phyloP scores from a whole-genome alignment of 805 yeast genomes.

The Candida glaebosa region DNA sequence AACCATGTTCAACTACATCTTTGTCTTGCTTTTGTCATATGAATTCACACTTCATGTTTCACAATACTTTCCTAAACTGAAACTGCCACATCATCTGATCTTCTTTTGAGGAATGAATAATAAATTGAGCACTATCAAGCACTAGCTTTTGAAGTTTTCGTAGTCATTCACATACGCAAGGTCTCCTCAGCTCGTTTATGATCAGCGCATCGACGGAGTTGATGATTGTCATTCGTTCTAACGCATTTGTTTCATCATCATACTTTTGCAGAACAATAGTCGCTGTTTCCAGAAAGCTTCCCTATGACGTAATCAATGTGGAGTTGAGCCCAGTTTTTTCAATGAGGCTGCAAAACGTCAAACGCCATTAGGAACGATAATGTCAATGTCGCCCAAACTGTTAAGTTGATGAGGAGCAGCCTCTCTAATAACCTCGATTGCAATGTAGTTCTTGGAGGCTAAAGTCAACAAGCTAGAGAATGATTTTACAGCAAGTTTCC shows the following conservation, averaged over 20 bases:
- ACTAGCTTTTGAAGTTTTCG: too few species aligned
- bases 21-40: background rate
- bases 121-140: too few species aligned
- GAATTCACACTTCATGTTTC: background rate
- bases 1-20: too few species aligned
- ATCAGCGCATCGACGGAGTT: background rate
- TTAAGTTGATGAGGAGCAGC: background rate
- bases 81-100: background rate
- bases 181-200: too few species aligned
- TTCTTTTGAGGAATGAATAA: too few species aligned
- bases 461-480: constrained; percentile 24
- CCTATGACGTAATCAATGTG: background rate
- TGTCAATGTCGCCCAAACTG: constrained; percentile 3
- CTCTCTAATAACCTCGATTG: constrained; percentile 1
- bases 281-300: background rate
- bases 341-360: background rate
- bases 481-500: constrained; percentile 25
- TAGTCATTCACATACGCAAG: too few species aligned
- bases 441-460: constrained; percentile 17
- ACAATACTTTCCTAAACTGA: background rate
- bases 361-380: constrained; percentile 3
- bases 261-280: background rate
- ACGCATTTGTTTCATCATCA: background rate
- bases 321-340: background rate
- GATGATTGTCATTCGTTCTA: background rate